phyloP scores from a whole-genome alignment of 1,284 basidiomycete genomes.

The Puccinia coronata region DNA sequence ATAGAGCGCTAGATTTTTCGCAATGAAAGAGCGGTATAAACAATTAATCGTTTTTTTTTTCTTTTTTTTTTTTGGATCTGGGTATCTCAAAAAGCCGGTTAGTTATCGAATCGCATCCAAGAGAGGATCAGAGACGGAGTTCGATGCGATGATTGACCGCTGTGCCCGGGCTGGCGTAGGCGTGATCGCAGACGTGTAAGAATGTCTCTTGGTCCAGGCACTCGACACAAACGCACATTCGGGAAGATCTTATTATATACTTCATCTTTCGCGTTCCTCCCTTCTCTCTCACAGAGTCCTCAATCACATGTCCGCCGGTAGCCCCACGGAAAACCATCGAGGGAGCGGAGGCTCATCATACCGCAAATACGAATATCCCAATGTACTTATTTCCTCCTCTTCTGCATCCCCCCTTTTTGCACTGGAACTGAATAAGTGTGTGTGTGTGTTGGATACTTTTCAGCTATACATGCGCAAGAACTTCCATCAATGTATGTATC shows the following conservation, averaged over 20 bases:
- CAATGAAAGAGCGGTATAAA: not conserved
- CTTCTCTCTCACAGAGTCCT: conserved; percentile 12
- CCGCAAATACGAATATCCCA: conserved; percentile 30
- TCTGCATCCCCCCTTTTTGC: not conserved
- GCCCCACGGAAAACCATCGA: not conserved
- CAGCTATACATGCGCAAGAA: conserved; percentile 18
- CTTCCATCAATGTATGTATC: conserved; percentile 28
- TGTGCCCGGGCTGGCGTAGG: conserved; percentile 36
- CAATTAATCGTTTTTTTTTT: not conserved
- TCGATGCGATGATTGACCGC: conserved; percentile 32
- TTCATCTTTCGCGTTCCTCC: too few species aligned
- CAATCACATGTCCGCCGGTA: conserved; percentile 43
- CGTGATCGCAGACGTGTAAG: conserved; percentile 40
- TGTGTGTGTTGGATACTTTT: not conserved
- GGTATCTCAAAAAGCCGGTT: conserved; percentile 34
- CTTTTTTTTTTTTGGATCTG: not conserved
- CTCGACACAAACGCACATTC: too few species aligned
- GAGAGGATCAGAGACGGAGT: conserved; percentile 32
- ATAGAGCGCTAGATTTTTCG: not conserved
- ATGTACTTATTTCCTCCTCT: not conserved
- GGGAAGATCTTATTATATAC: too few species aligned
- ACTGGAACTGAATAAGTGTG: too few species aligned
- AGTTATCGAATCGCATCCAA: conserved; percentile 34
- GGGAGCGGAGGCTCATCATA: conserved; percentile 16
- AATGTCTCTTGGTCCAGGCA: too few species aligned